Evolutionary conservation across 2,329 filamentous ascomycete genomes (phyloP), one percentile per base, ranked within the genome.

Genomic region (Thyridium curvatum): DNA sequence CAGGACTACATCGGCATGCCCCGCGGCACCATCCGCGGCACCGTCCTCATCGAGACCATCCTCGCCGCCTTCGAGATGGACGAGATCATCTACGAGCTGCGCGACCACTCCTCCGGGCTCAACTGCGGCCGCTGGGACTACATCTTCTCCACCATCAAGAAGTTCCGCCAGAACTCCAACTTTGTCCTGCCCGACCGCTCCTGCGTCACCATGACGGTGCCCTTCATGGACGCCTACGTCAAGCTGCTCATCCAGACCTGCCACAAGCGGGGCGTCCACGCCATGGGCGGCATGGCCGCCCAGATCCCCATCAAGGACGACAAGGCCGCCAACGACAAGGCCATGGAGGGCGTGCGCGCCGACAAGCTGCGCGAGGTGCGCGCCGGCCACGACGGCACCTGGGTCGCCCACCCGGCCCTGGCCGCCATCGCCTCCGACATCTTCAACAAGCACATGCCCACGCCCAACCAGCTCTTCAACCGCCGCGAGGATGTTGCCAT

Each of bases 51-150:
- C 57, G 93, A 98, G 77, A 97, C 93, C 41, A 97, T 98, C 62
- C 77, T 91, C 32, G 93, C 93, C 32, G 93, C 91, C 13, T 98
- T 98, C 57, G 93, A 98, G 75, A 98, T 98, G 93, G 93, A 98
- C 55, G 93, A 98, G 80, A 97, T 98, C 67, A 97, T 98, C 68
- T 98, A 96, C 66, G 93, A 97, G 72, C 83, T 98, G 51, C 85
- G 93, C 44, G 91, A 97, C 60, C 93, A 98, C 74, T 91, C 84
- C 62, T 85, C 91, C 7, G 93, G 93, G 35, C 79, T 98, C 57
- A 98, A 98, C 80, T 97, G 93, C 66, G 93, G 93, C 48, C 85
- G 93, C 52, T 98, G 93, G 93, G 93, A 98, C 62, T 98, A 98
- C 75, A 97, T 98, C 69, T 98, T 98, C 77, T 93, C 85, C 63